These are phyloP conservation scores for Solanum pimpinellifolium DNA, from an alignment of 257 asterid species.

Conservation along the genomic window DNA sequence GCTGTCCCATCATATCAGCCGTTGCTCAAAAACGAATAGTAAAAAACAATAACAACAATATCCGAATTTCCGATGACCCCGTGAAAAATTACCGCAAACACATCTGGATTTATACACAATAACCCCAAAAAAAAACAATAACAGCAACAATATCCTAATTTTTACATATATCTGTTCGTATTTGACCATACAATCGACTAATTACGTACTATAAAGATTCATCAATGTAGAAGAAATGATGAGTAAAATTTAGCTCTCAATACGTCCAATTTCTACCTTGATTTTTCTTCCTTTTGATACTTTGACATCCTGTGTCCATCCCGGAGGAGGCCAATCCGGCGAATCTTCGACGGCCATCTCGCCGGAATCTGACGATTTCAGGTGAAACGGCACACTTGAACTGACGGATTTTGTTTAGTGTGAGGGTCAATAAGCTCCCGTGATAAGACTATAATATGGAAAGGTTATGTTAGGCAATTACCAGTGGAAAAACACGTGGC, in stretches of 20 bases:
- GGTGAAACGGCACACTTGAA: neutral
- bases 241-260: neutral
- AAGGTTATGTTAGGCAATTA: neutral
- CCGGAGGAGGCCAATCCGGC: constrained; percentile 43
- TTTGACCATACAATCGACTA: neutral
- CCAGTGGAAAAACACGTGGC: neutral
- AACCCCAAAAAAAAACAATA: neutral
- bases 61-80: neutral
- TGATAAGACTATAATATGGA: neutral
- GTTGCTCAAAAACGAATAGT: neutral
- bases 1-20: neutral
- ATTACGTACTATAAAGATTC: neutral
- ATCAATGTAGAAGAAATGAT: neutral
- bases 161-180: neutral
- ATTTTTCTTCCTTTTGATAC: constrained; percentile 35
- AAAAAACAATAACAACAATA: neutral
- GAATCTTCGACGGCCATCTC: constrained; percentile 34
- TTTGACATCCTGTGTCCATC: constrained; percentile 38
- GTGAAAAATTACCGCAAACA: neutral
- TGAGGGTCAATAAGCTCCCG: neutral
- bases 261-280: constrained; percentile 23
- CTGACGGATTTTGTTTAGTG: neutral
- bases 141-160: neutral
- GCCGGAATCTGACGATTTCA: constrained; percentile 11
- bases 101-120: neutral